Conservation (phyloP, 2,329 filamentous ascomycete species). For the Rugonectria rugulosa region DNA sequence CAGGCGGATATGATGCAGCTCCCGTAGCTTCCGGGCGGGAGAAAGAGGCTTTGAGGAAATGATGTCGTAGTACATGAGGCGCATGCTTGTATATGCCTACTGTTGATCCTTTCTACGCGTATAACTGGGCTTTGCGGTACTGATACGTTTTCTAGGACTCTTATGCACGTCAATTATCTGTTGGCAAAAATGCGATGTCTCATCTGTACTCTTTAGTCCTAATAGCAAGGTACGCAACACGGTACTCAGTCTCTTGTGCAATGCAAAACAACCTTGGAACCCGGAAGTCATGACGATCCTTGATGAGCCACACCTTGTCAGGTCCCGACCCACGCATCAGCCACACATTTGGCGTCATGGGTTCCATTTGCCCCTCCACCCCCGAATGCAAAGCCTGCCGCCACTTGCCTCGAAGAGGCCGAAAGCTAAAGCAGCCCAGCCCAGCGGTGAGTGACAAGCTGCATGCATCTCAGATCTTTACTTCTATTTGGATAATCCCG, state of each 20-base stretch:
- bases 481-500: constrained; percentile 13
- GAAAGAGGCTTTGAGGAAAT: neutral
- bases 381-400: constrained; percentile 5
- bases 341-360: constrained; percentile 20
- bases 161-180: no score
- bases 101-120: no score
- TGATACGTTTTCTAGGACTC: no score
- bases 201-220: no score
- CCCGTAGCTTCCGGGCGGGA: constrained; percentile 15
- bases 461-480: constrained; percentile 10
- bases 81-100: constrained; percentile 1
- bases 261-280: neutral
- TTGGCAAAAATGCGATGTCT: neutral
- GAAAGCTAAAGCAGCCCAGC: neutral
- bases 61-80: constrained; percentile 5
- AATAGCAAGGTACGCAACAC: neutral
- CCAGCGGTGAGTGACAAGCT: constrained; percentile 21
- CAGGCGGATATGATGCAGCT: neutral
- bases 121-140: no score
- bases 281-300: neutral
- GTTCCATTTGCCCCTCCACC: constrained; percentile 13
- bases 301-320: constrained; percentile 5
- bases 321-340: constrained; percentile 8
- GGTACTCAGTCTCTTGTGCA: neutral
- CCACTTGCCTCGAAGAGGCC: constrained; percentile 3